Evolutionary conservation across 352 stramenopile genomes (phyloP).

Genomic region (Phytopythium helicoides): DNA sequence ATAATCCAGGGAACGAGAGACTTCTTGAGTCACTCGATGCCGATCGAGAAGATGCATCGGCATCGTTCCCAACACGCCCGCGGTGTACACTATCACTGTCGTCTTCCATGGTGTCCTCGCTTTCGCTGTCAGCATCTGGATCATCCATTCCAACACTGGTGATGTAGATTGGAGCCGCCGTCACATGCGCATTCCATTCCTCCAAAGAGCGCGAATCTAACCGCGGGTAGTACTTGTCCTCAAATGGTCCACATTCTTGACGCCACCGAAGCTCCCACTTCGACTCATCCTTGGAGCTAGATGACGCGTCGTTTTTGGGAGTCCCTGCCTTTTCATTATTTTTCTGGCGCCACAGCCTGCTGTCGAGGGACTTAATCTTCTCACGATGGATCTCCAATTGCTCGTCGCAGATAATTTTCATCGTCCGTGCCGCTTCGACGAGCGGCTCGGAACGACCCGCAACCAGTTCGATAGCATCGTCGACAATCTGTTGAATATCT

Average conservation of each 20-base stretch:
- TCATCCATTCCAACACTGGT: conserved; percentile 55
- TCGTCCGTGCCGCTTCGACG: conserved; percentile 61
- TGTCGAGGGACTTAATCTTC: conserved; percentile 61
- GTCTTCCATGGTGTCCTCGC: conserved; percentile 9
- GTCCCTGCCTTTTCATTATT: background rate
- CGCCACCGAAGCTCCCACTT: conserved; percentile 74
- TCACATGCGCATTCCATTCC: conserved; percentile 79
- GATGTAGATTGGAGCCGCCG: conserved; percentile 60
- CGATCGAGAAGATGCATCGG: background rate
- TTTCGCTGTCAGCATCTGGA: background rate
- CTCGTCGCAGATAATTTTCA: conserved; percentile 76
- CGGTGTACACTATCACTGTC: conserved; percentile 10
- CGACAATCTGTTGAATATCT: conserved; percentile 67
- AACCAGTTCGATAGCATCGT: conserved; percentile 62
- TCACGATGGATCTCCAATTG: conserved; percentile 68
- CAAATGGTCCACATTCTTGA: conserved; percentile 70
- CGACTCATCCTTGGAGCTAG: conserved; percentile 26
- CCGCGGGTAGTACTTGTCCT: conserved; percentile 56
- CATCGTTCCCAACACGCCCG: background rate
- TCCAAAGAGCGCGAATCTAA: conserved; percentile 65
- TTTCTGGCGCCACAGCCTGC: conserved; percentile 48
- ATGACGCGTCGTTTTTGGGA: conserved; percentile 20
- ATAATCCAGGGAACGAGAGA: conserved; percentile 42
- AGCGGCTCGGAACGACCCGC: conserved; percentile 53
- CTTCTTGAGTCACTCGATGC: conserved; percentile 2